A percentile compares a stretch with the other conserved stretches of the same genome.
phyloP scores from a whole-genome alignment of 768 basidiomycete genomes.

The Aureoboletus auriporus region DNA sequence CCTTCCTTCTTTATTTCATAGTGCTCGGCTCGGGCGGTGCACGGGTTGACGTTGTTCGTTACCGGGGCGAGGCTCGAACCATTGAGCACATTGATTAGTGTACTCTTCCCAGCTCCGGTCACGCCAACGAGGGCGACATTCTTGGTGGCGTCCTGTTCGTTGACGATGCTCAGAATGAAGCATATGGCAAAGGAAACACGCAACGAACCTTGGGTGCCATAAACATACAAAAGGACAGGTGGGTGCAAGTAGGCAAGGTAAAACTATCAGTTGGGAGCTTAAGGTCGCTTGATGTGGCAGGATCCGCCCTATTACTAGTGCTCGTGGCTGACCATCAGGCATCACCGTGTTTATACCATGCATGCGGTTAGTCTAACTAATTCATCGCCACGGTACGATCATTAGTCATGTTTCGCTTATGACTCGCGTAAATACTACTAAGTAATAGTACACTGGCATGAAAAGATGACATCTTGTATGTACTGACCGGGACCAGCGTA shows the following conservation, averaged over 20 bases:
- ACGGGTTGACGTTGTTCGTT: slow-evolving; percentile 1
- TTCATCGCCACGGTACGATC: too few relatives aligned
- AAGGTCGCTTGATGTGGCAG: too few relatives aligned
- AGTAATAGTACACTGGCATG: too few relatives aligned
- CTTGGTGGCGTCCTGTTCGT: slow-evolving; percentile 2
- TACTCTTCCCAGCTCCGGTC: slow-evolving; percentile 15
- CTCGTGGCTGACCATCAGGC: background rate
- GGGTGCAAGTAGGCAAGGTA: too few relatives aligned
- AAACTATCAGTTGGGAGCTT: too few relatives aligned
- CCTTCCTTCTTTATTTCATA: background rate
- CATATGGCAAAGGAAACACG: background rate
- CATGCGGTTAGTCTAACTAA: too few relatives aligned
- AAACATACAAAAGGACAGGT: background rate
- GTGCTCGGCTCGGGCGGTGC: background rate
- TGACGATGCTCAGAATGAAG: background rate
- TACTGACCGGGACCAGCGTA: too few relatives aligned
- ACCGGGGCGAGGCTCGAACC: background rate
- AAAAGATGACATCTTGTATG: too few relatives aligned
- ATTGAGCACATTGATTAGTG: slow-evolving; percentile 13
- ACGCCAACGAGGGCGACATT: slow-evolving; percentile 12
- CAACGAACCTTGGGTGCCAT: slow-evolving; percentile 6
- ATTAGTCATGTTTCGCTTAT: too few relatives aligned
- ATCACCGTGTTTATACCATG: background rate
- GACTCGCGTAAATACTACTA: too few relatives aligned
- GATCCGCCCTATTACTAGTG: too few relatives aligned